These are phyloP conservation scores for Aspergillus sp. DNA, from an alignment of 2,329 filamentous ascomycete species.

Conservation along the genomic window DNA sequence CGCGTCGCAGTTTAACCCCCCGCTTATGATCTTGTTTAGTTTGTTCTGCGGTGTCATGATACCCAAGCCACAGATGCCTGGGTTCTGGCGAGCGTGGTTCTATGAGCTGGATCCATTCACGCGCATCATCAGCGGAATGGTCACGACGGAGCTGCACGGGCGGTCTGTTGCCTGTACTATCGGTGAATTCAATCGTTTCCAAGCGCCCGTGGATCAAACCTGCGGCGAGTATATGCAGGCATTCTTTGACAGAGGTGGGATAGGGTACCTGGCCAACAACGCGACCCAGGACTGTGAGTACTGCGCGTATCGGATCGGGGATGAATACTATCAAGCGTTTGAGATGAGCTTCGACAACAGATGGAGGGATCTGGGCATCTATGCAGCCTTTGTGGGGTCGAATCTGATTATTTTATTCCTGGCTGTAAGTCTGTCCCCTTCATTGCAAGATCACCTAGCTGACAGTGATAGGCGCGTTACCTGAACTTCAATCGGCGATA, in stretches of 20 bases:
- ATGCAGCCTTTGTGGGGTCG: constrained; percentile 70
- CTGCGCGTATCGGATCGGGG: constrained; percentile 76
- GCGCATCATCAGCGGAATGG: constrained; percentile 75
- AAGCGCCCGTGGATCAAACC: constrained; percentile 61
- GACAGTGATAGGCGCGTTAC: constrained; percentile 37
- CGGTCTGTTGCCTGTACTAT: constrained; percentile 61
- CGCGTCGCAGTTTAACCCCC: constrained; percentile 75
- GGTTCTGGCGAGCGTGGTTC: constrained; percentile 76
- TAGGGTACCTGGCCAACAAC: constrained; percentile 70
- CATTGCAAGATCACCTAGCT: not conserved
- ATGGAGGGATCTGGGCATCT: constrained; percentile 83
- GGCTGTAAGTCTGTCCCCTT: constrained; percentile 45
- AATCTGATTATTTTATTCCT: constrained; percentile 68
- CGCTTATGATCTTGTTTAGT: constrained; percentile 77
- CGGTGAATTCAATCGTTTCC: constrained; percentile 67
- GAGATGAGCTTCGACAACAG: constrained; percentile 66
- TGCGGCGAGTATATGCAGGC: constrained; percentile 74
- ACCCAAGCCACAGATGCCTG: constrained; percentile 72
- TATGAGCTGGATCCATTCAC: constrained; percentile 84
- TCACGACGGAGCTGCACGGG: constrained; percentile 72
- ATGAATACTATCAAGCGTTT: constrained; percentile 73
- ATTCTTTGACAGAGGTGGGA: constrained; percentile 68
- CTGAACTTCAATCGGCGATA: constrained; percentile 49
- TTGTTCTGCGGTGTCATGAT: constrained; percentile 89
- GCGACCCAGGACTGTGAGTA: constrained; percentile 70